These are phyloP conservation scores for Annulohypoxylon bovei DNA, from an alignment of 495 filamentous ascomycete genomes.

Conservation along the genomic window DNA sequence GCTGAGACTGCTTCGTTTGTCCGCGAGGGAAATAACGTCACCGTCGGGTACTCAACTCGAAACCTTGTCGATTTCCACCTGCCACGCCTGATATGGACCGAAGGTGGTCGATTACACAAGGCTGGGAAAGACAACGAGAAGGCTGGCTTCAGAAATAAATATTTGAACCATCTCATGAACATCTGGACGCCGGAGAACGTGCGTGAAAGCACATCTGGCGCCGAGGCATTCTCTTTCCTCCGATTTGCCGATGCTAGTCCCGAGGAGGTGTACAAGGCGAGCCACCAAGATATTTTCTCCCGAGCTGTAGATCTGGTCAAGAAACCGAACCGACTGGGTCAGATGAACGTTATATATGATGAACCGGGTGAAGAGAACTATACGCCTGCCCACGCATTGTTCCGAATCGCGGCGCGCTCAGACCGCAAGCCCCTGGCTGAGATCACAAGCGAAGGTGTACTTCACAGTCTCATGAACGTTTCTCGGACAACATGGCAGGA, in stretches of 20 bases:
- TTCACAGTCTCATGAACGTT: slow-evolving; percentile 83
- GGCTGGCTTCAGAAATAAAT: slow-evolving; percentile 80
- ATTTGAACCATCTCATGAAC: slow-evolving; percentile 81
- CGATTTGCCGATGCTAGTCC: slow-evolving; percentile 84
- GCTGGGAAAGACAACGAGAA: slow-evolving; percentile 76
- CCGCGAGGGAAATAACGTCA: slow-evolving; percentile 82
- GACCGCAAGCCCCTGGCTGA: slow-evolving; percentile 73
- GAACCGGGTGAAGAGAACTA: slow-evolving; percentile 66
- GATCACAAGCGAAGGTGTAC: slow-evolving; percentile 75
- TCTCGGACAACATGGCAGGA: slow-evolving; percentile 71
- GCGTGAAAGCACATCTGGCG: slow-evolving; percentile 61
- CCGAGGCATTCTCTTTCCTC: slow-evolving; percentile 85
- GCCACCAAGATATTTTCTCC: slow-evolving; percentile 61
- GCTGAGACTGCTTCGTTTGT: slow-evolving; percentile 95
- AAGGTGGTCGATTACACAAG: slow-evolving; percentile 78
- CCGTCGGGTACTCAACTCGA: slow-evolving; percentile 86
- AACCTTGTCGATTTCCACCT: slow-evolving; percentile 85
- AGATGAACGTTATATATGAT: slow-evolving; percentile 55
- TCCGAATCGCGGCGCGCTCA: slow-evolving; percentile 79
- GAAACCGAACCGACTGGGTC: slow-evolving; percentile 61
- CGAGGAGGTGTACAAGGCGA: slow-evolving; percentile 73
- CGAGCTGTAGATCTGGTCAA: slow-evolving; percentile 68
- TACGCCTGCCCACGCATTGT: slow-evolving; percentile 76
- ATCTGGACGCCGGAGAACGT: slow-evolving; percentile 88
- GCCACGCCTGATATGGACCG: slow-evolving; percentile 79